phyloP scores from a whole-genome alignment of 2,329 filamentous ascomycete species.

The Diaporthe nobilis region DNA sequence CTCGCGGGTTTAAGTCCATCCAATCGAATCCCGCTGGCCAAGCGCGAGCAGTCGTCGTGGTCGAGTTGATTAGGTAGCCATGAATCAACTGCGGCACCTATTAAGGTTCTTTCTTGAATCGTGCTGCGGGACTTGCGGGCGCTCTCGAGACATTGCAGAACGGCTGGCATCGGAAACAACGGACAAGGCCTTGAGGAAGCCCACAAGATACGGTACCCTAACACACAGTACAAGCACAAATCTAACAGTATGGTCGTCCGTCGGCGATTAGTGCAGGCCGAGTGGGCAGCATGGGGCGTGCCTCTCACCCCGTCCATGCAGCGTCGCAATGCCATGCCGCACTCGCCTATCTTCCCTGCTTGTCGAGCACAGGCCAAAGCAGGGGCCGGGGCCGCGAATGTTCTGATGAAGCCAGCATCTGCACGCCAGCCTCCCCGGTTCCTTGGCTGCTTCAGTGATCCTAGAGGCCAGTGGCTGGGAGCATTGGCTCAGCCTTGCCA shows the following conservation, averaged over 20 bases:
- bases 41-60: not conserved
- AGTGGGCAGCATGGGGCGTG: conserved; percentile 10
- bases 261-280: conserved; percentile 23
- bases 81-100: not conserved
- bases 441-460: conserved; percentile 19
- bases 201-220: not conserved
- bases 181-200: not conserved
- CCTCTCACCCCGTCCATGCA: conserved; percentile 33
- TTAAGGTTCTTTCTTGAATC: conserved; percentile 29
- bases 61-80: conserved; percentile 12
- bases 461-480: conserved; percentile 26
- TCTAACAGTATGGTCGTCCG: not conserved
- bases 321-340: conserved; percentile 38
- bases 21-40: not conserved
- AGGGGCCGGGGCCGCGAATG: conserved; percentile 28
- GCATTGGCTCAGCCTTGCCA: conserved; percentile 38
- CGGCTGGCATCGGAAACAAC: conserved; percentile 13
- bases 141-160: not conserved
- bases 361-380: conserved; percentile 29
- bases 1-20: conserved; percentile 12
- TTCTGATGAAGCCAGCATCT: conserved; percentile 32
- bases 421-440: conserved; percentile 36
- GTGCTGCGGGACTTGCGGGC: not conserved
- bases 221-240: not conserved
- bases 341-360: conserved; percentile 34